Evolutionary conservation across 306 rosid genomes (phyloP).

Genomic region (Rosa multiflora): DNA sequence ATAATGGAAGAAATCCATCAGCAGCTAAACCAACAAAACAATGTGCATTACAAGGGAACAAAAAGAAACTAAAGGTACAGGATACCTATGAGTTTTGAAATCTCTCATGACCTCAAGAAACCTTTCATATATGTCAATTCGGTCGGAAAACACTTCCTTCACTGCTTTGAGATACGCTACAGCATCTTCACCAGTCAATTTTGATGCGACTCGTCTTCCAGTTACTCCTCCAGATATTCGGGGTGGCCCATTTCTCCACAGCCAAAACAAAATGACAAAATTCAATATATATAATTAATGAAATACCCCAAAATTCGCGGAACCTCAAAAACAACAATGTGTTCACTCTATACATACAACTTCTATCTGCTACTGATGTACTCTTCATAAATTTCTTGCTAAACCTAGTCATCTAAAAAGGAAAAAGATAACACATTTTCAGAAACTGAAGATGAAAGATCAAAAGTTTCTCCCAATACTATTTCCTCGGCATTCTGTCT

Average conservation of each 20-base stretch:
- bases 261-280: slow-evolving; percentile 6
- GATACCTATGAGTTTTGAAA: slow-evolving; percentile 93
- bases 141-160: slow-evolving; percentile 72
- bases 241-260: slow-evolving; percentile 55
- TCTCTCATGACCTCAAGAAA: slow-evolving; percentile 87
- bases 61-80: slow-evolving; percentile 8
- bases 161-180: slow-evolving; percentile 73
- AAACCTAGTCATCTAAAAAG: not conserved
- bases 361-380: slow-evolving; percentile 4
- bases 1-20: slow-evolving; percentile 11
- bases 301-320: not conserved
- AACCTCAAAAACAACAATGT: slow-evolving; percentile 10
- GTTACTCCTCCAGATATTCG: slow-evolving; percentile 54
- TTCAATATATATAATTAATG: not conserved
- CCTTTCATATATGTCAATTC: slow-evolving; percentile 67
- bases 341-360: slow-evolving; percentile 16
- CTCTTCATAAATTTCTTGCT: not conserved
- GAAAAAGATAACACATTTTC: not conserved
- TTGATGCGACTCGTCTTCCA: slow-evolving; percentile 44
- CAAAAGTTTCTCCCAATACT: not conserved
- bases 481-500: not conserved
- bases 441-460: not conserved
- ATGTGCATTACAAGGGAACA: slow-evolving; percentile 8
- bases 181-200: slow-evolving; percentile 72
- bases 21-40: slow-evolving; percentile 18